Evolutionary conservation across 2,329 filamentous ascomycete species (phyloP), one percentile per base, ranked within the genome.

Genomic region (Paramyrothecium sp.): DNA sequence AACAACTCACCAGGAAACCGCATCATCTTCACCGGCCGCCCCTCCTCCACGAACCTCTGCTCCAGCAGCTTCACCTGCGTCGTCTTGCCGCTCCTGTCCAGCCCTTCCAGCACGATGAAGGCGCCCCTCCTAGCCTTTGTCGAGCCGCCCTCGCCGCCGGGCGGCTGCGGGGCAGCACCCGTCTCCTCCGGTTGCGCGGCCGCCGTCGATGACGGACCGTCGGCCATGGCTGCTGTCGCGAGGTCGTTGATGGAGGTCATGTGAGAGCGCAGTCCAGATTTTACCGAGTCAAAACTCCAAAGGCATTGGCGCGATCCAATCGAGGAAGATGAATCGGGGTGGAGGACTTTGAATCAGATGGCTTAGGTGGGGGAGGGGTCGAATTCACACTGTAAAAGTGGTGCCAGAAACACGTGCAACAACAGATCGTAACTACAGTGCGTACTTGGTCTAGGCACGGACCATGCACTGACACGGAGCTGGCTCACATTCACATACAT

Each of bases 1-100:
- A 34, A 20, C n/a, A 22, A 74, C 80, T 47, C 67, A 85, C 83
- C 82, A 17, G 83, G 83, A 65, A 86, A 86, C 48, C 82, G 73
- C 79, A 86, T 80, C 33, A 80, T 74, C 71, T 79, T 76, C 51
- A 84, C 82, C 48, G 74, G 72, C 57, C 71, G 70, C 5, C 82
- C 82, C 55, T 75, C 73, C 63, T 80, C 77, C 7, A 78, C 71
- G 57, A 85, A 79, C 21, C 78, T 69, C 73, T 83, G 73, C 73
- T 83, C 80, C 53, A 97, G 78, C 50, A 86, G 75, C 66, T 88
- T 83, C 64, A 91, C 93, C 81, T 97, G 93, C 34, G 92, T 96
- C 21, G 92, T 94, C 81, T 97, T 97, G 56, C 93, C 93, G 48
- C 92, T 92, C 62, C 92, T 86, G 68, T 97, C 93, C 60, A 97